Base-by-base conservation (phyloP, 1,284 basidiomycete species). In the Phaffia rhodozyma region DNA sequence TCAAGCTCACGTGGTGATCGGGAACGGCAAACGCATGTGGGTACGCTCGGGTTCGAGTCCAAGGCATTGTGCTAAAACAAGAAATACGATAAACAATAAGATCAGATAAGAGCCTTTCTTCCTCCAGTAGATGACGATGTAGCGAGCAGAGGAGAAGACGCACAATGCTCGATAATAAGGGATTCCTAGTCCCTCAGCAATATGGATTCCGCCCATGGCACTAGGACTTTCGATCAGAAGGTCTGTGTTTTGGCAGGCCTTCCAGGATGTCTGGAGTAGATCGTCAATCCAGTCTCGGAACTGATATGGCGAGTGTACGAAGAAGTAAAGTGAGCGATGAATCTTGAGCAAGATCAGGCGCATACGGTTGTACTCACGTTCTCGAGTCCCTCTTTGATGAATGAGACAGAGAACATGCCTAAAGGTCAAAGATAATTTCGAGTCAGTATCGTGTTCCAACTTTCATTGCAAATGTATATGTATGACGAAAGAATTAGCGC, bases 201-300 rank as follows among this genome's bases (percentile, higher is more conserved):
- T 91, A 71, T 98, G 94, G 66, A 89, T 88, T n/a, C 94, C 94
- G n/a, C 86, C 91, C 87, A 97, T 97, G 5, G 94, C 91, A 72
- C 89, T 92, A 0, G 94, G 94, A 71, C 88, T 91, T 77, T 98
- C 94, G 61, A 98, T 81, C 58, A 98, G 81, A 30, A 97, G 83
- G 73, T 98, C 93, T 0, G 91, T 91, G 25, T 84, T 86, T 77
- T 94, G 90, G 72, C 96, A 98, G 5, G 92, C 93, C 66, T 91
- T 84, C 91, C 91, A 97, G 1, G 91, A 88, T 0, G 91, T 91
- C 72, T 85, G 86, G 47, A 98, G 81, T 5, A 98, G 80, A 72
- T 97, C 94, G 72, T 97, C 94, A 60, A 97, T 79, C 94, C 94
- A 98, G 27, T 88, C 89, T 62, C 94, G 86, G 79, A 97, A 97